Evolutionary conservation across 352 stramenopile genomes (phyloP).

Genomic region (Peronosclerospora sorghi): DNA sequence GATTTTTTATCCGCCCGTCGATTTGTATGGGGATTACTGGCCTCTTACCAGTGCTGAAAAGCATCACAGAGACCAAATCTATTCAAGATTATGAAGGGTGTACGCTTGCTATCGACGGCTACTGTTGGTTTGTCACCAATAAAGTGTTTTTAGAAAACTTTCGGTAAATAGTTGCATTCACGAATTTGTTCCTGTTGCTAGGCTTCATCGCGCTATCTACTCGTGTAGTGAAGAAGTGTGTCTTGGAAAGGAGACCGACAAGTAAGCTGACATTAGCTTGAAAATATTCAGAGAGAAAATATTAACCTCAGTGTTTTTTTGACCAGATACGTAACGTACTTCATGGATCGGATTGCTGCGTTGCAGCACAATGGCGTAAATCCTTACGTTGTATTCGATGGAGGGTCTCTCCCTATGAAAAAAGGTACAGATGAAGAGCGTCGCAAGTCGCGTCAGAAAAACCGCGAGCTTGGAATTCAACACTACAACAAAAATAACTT

Average conservation of each 20-base stretch:
- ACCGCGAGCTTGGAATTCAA: conserved; percentile 51
- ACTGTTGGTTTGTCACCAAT: conserved; percentile 51
- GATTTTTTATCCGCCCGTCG: too few relatives aligned
- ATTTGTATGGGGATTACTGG: conserved; percentile 62
- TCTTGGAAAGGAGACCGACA: conserved; percentile 54
- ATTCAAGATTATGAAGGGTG: conserved; percentile 44
- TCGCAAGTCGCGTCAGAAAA: conserved; percentile 52
- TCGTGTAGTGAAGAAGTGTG: conserved; percentile 65
- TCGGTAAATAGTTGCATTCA: neutral
- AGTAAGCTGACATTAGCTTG: conserved; percentile 24
- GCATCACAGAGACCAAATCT: conserved; percentile 49
- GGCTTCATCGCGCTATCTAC: conserved; percentile 74
- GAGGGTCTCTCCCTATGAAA: conserved; percentile 64
- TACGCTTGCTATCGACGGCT: conserved; percentile 70
- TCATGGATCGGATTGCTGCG: conserved; percentile 46
- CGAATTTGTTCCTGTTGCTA: conserved; percentile 6
- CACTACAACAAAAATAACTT: conserved; percentile 45
- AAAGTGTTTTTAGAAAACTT: neutral
- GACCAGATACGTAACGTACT: conserved; percentile 66
- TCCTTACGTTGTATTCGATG: conserved; percentile 75
- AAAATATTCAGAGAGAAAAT: too few relatives aligned
- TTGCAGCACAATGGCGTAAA: conserved; percentile 44
- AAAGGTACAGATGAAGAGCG: conserved; percentile 66
- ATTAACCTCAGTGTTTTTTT: conserved; percentile 5
- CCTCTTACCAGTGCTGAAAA: conserved; percentile 61